Conservation (phyloP, 306 rosid genomes). For the Casuarina glauca region DNA sequence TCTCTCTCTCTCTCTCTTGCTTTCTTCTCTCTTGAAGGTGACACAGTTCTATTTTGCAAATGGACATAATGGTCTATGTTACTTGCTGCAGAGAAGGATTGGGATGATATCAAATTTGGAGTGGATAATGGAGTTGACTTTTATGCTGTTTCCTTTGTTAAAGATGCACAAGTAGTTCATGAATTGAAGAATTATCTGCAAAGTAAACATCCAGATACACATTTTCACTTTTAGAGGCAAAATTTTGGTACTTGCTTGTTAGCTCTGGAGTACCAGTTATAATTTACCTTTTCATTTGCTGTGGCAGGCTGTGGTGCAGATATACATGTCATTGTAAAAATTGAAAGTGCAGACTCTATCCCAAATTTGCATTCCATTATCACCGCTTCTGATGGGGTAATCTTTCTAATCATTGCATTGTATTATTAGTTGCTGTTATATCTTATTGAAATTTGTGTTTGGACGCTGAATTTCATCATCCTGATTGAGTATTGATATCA, state of each 20-base stretch:
- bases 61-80: constrained; percentile 20
- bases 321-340: constrained; percentile 91
- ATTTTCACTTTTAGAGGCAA: neutral
- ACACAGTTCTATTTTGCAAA: constrained; percentile 5
- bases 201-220: constrained; percentile 42
- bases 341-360: constrained; percentile 96
- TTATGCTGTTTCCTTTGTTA: constrained; percentile 98
- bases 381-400: constrained; percentile 74
- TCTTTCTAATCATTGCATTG: constrained; percentile 4
- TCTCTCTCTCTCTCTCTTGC: neutral
- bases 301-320: constrained; percentile 74
- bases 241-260: neutral
- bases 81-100: constrained; percentile 88
- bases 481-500: constrained; percentile 7
- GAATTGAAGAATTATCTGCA: constrained; percentile 87
- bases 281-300: constrained; percentile 24
- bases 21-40: neutral
- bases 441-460: constrained; percentile 8
- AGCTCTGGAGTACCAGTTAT: constrained; percentile 9
- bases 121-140: constrained; percentile 96
- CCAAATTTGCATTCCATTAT: constrained; percentile 91
- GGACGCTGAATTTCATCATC: constrained; percentile 11
- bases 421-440: neutral
- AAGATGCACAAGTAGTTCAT: constrained; percentile 93
- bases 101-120: constrained; percentile 99